Base-by-base conservation (phyloP, 1,139 yeast species). In the Candida freyschussii region DNA sequence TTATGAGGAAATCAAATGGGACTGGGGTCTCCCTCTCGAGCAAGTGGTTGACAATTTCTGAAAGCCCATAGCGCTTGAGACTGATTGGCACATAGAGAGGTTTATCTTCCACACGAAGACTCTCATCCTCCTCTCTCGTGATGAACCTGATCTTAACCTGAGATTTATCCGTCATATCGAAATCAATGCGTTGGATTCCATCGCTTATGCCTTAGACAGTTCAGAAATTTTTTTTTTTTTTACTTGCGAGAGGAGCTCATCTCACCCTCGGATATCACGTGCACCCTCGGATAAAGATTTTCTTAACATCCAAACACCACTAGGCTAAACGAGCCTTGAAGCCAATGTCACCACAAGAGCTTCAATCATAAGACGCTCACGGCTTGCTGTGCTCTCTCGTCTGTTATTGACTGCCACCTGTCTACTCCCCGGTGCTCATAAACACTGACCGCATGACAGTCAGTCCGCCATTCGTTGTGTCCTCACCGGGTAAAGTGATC, bases 401-500 rank as follows among this genome's bases (percentile, higher is more conserved):
- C n/a, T n/a, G n/a, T n/a, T n/a, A n/a, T n/a, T n/a, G n/a, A n/a
- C n/a, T n/a, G n/a, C n/a, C n/a, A n/a, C n/a, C n/a, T n/a, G n/a
- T n/a, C n/a, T n/a, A n/a, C n/a, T n/a, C n/a, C 10, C 14, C 29
- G 27, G 25, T 26, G 17, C 24, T 17, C 33, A 22, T 22, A 13
- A 19, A n/a, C n/a, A n/a, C 21, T 19, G 21, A 19, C n/a, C n/a
- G n/a, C 13, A 38, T 34, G 43, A 41, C 50, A 1, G 22, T 40
- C 7, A 28, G 28, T 3, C 38, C 52, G 10, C 76, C 89, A 4
- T 85, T 87, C 56, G 62, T 76, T 36, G 85, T 86, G 3, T 84
- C 96, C 40, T 94, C 99, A 2, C 98, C 99, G 0, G 99, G 97
- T 7, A 91, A 93, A 55, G 95, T 87, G 26, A 93, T 91, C 48